Evolutionary conservation across 805 yeast species (phyloP), one percentile per base, ranked within the genome.

Genomic region (Candida dajiaensis): DNA sequence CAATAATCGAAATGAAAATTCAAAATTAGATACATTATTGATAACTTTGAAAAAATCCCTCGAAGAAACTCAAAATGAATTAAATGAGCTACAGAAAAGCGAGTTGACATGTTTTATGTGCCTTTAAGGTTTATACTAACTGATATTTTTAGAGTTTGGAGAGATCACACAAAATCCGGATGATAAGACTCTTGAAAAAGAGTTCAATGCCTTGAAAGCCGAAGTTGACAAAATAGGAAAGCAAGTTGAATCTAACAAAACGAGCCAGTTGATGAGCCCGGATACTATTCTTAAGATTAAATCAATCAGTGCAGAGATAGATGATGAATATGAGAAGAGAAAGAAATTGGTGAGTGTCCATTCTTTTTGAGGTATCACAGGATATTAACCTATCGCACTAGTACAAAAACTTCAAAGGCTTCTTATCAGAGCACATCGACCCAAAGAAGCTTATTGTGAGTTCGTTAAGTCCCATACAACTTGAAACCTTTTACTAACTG

Each of bases 371-470:
- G 28, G 8, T 28, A 12, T 28, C 31, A 4, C 31, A 28, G 15
- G 36, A 3, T 33, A 33, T 16, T 33, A 33, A 33, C 36, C 20
- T 9, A n/a, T 33, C 3, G 9, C 20, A n/a, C 36, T 28, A 33
- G 50, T 53, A 53, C 40, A 46, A 48, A 21, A 46, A 49, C 38
- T 46, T 58, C 44, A 43, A 52, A 41, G 39, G 42, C 22, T 45
- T 43, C 16, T 43, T 58, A 29, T 45, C 58, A 21, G 62, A 56
- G 37, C 48, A 42, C 29, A 38, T 55, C 15, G 59, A 58, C 37
- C 48, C 57, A 3, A 50, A 49, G 23, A 18, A 39, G 0, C 36
- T 56, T 25, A 28, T 47, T 8, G 59, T 57, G 23, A 46, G 59
- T 53, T 10, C 6, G 19, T 28, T 7, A 4, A 4, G 3, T 13